A percentile compares a stretch with the other conserved stretches of the same genome.
These are phyloP conservation scores for Penicillium sp. DNA, from an alignment of 2,329 filamentous ascomycete genomes.

Conservation along the genomic window DNA sequence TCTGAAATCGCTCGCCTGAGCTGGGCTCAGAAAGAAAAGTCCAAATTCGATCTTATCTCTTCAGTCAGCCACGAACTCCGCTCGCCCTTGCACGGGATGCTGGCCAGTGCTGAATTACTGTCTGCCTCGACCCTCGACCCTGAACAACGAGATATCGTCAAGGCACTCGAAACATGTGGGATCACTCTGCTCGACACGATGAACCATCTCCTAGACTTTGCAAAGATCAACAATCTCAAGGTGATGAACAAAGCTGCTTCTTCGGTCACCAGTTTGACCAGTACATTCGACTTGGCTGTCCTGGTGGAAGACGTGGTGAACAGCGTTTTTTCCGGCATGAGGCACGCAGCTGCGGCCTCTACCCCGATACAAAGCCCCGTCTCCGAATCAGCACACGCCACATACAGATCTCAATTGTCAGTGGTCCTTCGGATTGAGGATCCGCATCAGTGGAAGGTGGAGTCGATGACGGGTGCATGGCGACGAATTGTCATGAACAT, in stretches of 20 bases:
- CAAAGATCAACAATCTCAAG: slow-evolving; percentile 34
- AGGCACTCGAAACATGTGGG: slow-evolving; percentile 56
- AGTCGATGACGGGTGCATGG: slow-evolving; percentile 30
- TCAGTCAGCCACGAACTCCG: slow-evolving; percentile 59
- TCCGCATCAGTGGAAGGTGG: slow-evolving; percentile 29
- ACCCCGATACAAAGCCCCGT: background rate
- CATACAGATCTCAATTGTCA: slow-evolving; percentile 13
- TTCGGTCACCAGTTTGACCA: slow-evolving; percentile 23
- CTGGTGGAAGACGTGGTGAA: slow-evolving; percentile 33
- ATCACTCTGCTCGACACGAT: slow-evolving; percentile 56
- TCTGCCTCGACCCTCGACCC: slow-evolving; percentile 48
- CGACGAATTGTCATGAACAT: slow-evolving; percentile 39
- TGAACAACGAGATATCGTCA: slow-evolving; percentile 50
- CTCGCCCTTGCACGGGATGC: slow-evolving; percentile 52
- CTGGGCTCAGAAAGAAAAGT: slow-evolving; percentile 46
- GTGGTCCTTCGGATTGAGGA: slow-evolving; percentile 25
- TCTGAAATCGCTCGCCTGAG: slow-evolving; percentile 42
- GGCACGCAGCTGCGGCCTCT: slow-evolving; percentile 25
- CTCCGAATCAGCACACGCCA: background rate
- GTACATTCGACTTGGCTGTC: slow-evolving; percentile 33
- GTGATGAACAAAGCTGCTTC: slow-evolving; percentile 7
- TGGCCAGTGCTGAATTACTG: slow-evolving; percentile 57
- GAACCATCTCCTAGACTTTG: slow-evolving; percentile 40
- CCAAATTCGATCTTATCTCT: slow-evolving; percentile 60
- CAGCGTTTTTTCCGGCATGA: slow-evolving; percentile 17